A percentile compares a stretch with the other conserved stretches of the same genome.
Conservation (phyloP, 768 basidiomycete species). For the Amanita rubescens region DNA sequence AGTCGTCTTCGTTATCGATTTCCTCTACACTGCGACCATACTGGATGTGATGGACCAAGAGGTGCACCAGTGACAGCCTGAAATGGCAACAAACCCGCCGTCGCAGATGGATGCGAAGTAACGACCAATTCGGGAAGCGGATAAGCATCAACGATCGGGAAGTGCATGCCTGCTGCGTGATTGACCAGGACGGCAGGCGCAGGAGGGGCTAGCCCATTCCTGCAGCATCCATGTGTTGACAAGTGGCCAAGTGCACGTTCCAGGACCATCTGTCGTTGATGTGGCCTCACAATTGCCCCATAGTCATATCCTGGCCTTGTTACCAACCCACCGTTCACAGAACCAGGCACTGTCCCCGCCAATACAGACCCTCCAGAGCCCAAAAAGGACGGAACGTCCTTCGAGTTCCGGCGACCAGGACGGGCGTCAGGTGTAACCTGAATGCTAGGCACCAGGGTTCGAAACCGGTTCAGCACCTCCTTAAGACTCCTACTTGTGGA, state of each 20-base stretch:
- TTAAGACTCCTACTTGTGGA: background rate
- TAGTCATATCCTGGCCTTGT: constrained; percentile 1
- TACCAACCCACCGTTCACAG: background rate
- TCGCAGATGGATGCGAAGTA: background rate
- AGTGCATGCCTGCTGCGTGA: background rate
- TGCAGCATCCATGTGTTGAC: background rate
- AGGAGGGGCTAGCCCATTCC: too few relatives aligned
- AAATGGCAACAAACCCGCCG: too few relatives aligned
- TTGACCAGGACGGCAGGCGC: background rate
- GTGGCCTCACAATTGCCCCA: background rate
- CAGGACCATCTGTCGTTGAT: background rate
- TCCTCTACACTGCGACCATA: background rate
- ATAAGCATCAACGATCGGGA: background rate
- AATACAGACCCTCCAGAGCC: background rate
- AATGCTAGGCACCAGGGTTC: background rate
- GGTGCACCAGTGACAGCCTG: too few relatives aligned
- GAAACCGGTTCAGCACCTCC: background rate
- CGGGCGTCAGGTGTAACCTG: too few relatives aligned
- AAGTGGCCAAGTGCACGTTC: background rate
- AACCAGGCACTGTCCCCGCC: background rate
- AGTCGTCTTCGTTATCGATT: background rate
- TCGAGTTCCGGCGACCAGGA: background rate
- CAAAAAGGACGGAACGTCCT: background rate
- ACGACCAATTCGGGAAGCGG: background rate
- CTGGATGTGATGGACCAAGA: background rate